A percentile compares a stretch with the other conserved stretches of the same genome.
phyloP scores from a whole-genome alignment of 2,329 filamentous ascomycete genomes.

The Tolypocladium sp. region DNA sequence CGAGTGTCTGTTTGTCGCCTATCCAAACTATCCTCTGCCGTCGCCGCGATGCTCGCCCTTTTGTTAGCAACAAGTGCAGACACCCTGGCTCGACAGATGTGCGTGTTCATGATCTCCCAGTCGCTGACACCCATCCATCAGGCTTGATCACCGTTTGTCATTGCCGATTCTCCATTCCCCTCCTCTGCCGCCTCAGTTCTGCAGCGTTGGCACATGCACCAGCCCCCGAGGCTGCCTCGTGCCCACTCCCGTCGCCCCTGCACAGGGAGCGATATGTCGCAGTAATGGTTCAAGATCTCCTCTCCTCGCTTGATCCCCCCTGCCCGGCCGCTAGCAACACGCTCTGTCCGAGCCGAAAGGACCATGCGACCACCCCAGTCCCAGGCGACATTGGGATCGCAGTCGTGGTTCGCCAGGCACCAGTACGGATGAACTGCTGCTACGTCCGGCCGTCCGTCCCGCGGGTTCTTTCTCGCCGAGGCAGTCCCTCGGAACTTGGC shows the following conservation, averaged over 20 bases:
- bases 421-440: conserved; percentile 91
- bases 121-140: neutral
- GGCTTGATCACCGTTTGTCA: neutral
- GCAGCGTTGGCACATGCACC: conserved; percentile 81
- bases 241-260: conserved; percentile 83
- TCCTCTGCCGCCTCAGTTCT: conserved; percentile 52
- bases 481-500: conserved; percentile 91
- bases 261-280: conserved; percentile 72
- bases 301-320: conserved; percentile 67
- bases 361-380: conserved; percentile 79
- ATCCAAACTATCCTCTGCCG: neutral
- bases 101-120: neutral
- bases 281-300: conserved; percentile 91
- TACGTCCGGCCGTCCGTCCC: conserved; percentile 78
- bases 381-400: conserved; percentile 91
- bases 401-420: conserved; percentile 95
- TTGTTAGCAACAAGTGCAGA: neutral
- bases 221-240: conserved; percentile 74
- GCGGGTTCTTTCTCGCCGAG: conserved; percentile 68
- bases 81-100: neutral
- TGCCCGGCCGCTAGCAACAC: conserved; percentile 38
- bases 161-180: neutral
- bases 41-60: neutral
- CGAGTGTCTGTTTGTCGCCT: neutral
- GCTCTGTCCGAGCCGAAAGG: conserved; percentile 52